phyloP scores from a whole-genome alignment of 192 early-diverging fungal species.

The Umbelopsis ramanniana region DNA sequence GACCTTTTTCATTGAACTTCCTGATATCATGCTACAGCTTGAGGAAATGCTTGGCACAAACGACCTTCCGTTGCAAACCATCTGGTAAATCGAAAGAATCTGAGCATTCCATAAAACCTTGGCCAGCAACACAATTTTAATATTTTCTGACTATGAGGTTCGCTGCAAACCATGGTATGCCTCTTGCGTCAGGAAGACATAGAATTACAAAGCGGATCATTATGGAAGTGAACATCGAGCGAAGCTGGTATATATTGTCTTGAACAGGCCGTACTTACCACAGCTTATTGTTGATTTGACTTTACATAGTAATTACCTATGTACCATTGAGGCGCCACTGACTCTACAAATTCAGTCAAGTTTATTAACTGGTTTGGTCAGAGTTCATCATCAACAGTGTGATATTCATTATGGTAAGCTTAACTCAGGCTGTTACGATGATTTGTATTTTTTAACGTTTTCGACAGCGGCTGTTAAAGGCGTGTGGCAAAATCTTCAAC shows the following conservation, averaged over 20 bases:
- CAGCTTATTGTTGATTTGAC: not conserved
- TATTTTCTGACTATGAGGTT: not conserved
- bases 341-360: not conserved
- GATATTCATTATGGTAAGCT: not conserved
- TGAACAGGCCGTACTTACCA: no score
- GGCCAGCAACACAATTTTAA: not conserved
- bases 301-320: not conserved
- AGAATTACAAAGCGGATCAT: not conserved
- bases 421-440: no score
- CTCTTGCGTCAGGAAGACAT: not conserved
- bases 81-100: not conserved
- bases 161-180: not conserved
- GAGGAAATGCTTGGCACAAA: not conserved
- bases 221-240: not conserved
- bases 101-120: not conserved
- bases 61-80: not conserved
- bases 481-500: not conserved
- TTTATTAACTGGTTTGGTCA: not conserved
- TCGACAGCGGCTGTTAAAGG: not conserved
- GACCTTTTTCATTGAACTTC: no score
- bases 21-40: not conserved
- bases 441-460: not conserved
- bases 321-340: not conserved
- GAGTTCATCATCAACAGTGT: constrained; percentile 13
- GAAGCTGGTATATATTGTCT: not conserved